Conservation (phyloP, 2,329 filamentous ascomycete species). For the Corinectria fuckeliana region DNA sequence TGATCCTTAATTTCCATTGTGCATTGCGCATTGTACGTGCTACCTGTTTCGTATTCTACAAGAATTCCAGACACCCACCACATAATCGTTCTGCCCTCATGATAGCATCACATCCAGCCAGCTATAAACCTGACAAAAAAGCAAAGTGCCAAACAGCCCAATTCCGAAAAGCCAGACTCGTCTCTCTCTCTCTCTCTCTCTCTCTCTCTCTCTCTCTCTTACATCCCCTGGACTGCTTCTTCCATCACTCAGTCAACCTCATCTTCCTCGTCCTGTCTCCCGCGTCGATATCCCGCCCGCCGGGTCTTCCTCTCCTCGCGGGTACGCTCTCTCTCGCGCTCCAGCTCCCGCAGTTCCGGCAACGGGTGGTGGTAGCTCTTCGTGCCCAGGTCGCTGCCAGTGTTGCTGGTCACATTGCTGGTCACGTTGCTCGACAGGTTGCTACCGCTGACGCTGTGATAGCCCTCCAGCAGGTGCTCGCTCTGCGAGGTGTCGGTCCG, state of each 20-base stretch:
- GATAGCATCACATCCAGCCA: conserved; percentile 12
- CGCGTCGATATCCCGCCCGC: conserved; percentile 44
- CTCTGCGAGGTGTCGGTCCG: conserved; percentile 41
- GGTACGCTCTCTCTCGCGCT: conserved; percentile 42
- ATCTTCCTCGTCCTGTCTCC: conserved; percentile 38
- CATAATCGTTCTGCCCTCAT: conserved; percentile 16
- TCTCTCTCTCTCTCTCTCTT: background rate
- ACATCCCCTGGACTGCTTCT: no score
- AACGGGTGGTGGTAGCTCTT: conserved; percentile 64
- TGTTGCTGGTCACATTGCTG: conserved; percentile 47
- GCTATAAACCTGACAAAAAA: background rate
- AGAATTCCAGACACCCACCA: conserved; percentile 8
- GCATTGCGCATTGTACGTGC: background rate
- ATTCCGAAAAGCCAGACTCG: background rate
- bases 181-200: background rate
- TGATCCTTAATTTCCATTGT: background rate
- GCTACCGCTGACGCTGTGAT: conserved; percentile 44
- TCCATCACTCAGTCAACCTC: background rate
- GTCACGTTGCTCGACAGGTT: conserved; percentile 44
- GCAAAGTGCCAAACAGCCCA: background rate
- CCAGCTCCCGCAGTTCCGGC: conserved; percentile 54
- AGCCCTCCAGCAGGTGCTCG: conserved; percentile 44
- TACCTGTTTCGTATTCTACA: conserved; percentile 19
- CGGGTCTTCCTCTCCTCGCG: conserved; percentile 46
- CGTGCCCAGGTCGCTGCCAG: conserved; percentile 58